Conservation (phyloP, 73 alveolate genomes). For the Blepharisma japonicum region DNA sequence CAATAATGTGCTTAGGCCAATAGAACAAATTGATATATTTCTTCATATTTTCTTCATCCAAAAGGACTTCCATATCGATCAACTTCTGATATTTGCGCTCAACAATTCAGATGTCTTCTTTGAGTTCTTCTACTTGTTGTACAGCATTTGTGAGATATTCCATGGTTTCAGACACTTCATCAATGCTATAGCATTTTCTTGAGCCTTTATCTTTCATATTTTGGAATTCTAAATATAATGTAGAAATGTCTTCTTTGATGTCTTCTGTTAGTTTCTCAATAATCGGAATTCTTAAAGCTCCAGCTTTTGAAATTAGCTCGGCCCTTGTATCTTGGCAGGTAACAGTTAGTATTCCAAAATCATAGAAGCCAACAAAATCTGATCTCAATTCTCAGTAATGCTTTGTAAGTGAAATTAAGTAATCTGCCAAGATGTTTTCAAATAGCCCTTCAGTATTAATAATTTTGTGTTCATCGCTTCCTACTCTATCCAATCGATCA, state of each 20-base stretch:
- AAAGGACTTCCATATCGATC: slow-evolving; percentile 44
- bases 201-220: slow-evolving; percentile 7
- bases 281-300: background rate
- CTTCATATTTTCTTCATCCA: slow-evolving; percentile 5
- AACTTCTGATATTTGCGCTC: slow-evolving; percentile 37
- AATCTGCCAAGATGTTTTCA: background rate
- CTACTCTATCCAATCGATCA: background rate
- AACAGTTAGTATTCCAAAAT: slow-evolving; percentile 12
- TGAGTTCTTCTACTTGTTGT: slow-evolving; percentile 38
- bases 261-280: slow-evolving; percentile 14
- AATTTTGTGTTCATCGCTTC: background rate
- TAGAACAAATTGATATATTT: slow-evolving; percentile 1
- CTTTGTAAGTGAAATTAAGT: background rate
- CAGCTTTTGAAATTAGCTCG: background rate
- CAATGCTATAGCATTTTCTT: slow-evolving; percentile 11
- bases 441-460: slow-evolving; percentile 4
- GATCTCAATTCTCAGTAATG: slow-evolving; percentile 10
- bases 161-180: slow-evolving; percentile 29
- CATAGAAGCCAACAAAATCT: slow-evolving; percentile 11
- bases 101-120: slow-evolving; percentile 33
- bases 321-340: background rate
- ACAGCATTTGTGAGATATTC: slow-evolving; percentile 26
- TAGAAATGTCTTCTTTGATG: slow-evolving; percentile 18
- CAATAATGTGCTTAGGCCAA: slow-evolving; percentile 18
- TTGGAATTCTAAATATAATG: background rate